phyloP scores from a whole-genome alignment of 2,329 filamentous ascomycete genomes.

The Chaetoscypha palmicola region DNA sequence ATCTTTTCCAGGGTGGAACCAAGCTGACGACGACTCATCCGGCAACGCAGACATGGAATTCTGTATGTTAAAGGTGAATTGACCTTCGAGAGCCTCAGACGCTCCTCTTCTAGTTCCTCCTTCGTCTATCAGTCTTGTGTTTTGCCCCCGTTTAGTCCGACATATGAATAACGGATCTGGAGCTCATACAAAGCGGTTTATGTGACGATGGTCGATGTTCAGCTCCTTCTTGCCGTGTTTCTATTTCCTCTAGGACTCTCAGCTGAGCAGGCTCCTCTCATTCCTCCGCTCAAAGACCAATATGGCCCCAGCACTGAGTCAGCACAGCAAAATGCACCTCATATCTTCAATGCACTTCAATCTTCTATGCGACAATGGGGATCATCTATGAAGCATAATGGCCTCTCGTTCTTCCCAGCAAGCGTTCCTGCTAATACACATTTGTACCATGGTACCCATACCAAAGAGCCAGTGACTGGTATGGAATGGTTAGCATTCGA shows the following conservation, averaged over 20 bases:
- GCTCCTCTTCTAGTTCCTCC: too few species aligned
- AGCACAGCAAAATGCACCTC: slow-evolving; percentile 44
- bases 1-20: too few species aligned
- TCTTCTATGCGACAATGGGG: slow-evolving; percentile 70
- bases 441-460: slow-evolving; percentile 57
- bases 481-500: slow-evolving; percentile 73
- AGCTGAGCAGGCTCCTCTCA: background rate
- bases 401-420: slow-evolving; percentile 63
- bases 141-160: too few species aligned
- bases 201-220: too few species aligned
- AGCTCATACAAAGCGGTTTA: too few species aligned
- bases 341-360: slow-evolving; percentile 67
- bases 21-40: too few species aligned
- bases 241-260: background rate
- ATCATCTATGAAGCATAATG: slow-evolving; percentile 66
- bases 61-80: too few species aligned
- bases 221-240: background rate
- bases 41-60: too few species aligned
- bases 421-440: slow-evolving; percentile 56
- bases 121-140: too few species aligned
- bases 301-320: slow-evolving; percentile 3
- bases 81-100: too few species aligned
- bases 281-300: background rate
- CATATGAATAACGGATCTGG: too few species aligned
- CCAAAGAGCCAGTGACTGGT: slow-evolving; percentile 39